phyloP scores from a whole-genome alignment of 164 flowering plant genomes.

The Stephania japonica region DNA sequence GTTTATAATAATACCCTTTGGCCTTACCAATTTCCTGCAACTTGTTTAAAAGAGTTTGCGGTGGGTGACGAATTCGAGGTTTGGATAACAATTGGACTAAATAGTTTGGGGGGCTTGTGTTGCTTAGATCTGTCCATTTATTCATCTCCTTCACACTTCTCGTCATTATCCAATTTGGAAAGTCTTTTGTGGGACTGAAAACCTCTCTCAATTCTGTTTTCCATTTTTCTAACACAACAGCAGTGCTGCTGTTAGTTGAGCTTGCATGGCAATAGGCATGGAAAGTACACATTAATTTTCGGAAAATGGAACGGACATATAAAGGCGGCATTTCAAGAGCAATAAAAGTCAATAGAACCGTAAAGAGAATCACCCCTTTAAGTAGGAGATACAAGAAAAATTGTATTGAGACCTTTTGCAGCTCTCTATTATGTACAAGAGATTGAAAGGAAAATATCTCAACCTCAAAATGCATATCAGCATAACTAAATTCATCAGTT shows the following conservation, averaged over 20 bases:
- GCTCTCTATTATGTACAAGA: not conserved
- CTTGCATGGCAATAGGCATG: not conserved
- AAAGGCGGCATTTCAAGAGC: no score
- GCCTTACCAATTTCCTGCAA: not conserved
- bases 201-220: not conserved
- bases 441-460: not conserved
- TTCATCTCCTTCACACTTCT: conserved; percentile 1
- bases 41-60: not conserved
- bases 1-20: no score
- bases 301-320: no score
- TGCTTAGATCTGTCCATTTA: conserved; percentile 3
- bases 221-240: not conserved
- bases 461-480: not conserved
- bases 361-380: not conserved
- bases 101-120: not conserved
- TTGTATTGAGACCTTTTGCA: not conserved
- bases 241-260: not conserved
- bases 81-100: not conserved
- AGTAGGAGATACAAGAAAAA: not conserved
- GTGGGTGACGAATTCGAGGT: not conserved
- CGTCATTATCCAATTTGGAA: not conserved
- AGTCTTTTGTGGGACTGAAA: not conserved
- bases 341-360: no score
- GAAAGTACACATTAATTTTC: no score
- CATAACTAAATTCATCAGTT: not conserved